phyloP scores from a whole-genome alignment of 2,329 filamentous ascomycete genomes.

The Stagonosporopsis cucurbitacearum region DNA sequence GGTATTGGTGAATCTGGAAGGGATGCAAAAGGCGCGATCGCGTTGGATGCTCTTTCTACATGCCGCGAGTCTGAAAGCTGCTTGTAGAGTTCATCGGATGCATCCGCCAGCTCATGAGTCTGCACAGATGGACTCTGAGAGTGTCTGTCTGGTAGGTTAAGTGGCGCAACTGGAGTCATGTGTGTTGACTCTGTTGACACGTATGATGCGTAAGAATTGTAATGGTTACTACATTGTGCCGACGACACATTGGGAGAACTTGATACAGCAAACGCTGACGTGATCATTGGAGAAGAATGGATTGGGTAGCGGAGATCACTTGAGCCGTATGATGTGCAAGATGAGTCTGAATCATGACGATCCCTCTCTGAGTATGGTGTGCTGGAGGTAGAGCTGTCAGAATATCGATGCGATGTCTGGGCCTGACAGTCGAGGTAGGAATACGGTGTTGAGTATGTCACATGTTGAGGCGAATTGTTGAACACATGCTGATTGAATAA shows the following conservation, averaged over 20 bases:
- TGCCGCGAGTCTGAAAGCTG: not conserved
- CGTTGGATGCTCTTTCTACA: not conserved
- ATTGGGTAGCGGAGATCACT: conserved; percentile 4
- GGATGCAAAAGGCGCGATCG: conserved; percentile 11
- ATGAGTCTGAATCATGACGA: conserved; percentile 36
- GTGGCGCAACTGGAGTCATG: conserved; percentile 22
- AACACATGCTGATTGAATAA: conserved; percentile 29
- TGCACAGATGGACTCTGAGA: conserved; percentile 6
- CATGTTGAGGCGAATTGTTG: conserved; percentile 18
- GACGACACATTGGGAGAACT: conserved; percentile 2
- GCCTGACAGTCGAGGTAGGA: not conserved
- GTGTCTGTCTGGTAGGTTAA: conserved; percentile 18
- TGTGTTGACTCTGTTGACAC: conserved; percentile 7
- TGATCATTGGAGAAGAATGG: conserved; percentile 1
- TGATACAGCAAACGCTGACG: conserved; percentile 2
- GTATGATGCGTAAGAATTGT: conserved; percentile 10
- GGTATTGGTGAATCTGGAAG: conserved; percentile 2
- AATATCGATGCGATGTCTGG: conserved; percentile 27
- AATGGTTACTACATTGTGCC: conserved; percentile 8
- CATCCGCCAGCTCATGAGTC: not conserved
- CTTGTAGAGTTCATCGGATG: not conserved
- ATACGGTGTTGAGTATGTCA: not conserved
- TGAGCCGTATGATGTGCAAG: conserved; percentile 27
- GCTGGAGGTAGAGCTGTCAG: conserved; percentile 32
- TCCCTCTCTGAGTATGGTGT: conserved; percentile 39